A percentile compares a stretch with the other conserved stretches of the same genome.
Conservation (phyloP, 2,329 filamentous ascomycete genomes). For the Aureobasidium uvarum region DNA sequence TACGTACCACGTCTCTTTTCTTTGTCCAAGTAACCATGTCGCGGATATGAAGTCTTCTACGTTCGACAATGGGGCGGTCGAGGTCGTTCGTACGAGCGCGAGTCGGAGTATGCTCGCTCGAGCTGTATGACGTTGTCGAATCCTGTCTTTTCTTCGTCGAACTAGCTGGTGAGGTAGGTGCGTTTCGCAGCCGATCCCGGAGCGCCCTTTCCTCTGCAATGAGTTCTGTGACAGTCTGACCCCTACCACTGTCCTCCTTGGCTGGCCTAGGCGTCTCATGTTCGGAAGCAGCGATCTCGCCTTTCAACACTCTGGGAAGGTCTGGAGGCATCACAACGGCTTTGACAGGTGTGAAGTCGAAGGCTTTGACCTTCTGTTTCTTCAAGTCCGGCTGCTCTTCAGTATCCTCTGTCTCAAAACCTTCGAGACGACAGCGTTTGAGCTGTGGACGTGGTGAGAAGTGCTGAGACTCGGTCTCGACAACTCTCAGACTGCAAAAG, state of each 20-base stretch:
- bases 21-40: not conserved
- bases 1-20: not conserved
- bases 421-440: not conserved
- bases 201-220: slow-evolving; percentile 1
- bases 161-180: not conserved
- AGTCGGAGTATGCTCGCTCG: not conserved
- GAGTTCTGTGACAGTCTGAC: not conserved
- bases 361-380: not conserved
- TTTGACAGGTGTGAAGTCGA: not conserved
- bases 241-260: not conserved
- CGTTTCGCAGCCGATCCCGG: not conserved
- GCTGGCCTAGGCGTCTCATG: not conserved
- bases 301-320: not conserved
- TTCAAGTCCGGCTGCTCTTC: not conserved
- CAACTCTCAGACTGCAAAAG: not conserved
- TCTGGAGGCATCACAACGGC: not conserved
- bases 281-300: not conserved
- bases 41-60: not conserved
- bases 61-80: not conserved
- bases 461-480: not conserved
- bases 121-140: not conserved
- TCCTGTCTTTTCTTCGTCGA: not conserved
- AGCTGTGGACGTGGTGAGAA: not conserved
- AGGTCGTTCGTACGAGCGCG: not conserved
- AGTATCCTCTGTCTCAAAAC: not conserved